Evolutionary conservation across 2,329 filamentous ascomycete species (phyloP).

Genomic region (Phoma herbarum): DNA sequence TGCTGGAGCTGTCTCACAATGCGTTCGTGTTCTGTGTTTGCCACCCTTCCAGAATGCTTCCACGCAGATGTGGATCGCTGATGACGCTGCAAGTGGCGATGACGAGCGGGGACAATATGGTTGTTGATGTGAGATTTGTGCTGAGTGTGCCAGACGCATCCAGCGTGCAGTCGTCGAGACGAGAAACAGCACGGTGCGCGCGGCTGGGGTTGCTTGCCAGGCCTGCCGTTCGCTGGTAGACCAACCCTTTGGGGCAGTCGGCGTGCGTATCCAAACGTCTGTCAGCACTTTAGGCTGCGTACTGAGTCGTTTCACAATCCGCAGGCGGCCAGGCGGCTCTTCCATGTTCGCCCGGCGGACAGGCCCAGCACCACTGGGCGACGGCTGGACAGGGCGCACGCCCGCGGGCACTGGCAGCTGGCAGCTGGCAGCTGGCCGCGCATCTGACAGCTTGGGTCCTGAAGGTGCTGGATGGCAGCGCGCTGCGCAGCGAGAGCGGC

Average conservation of each 20-base stretch:
- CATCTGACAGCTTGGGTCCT: not conserved
- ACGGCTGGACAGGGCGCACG: slow-evolving; percentile 4
- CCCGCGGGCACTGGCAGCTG: not conserved
- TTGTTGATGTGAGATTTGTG: slow-evolving; percentile 1
- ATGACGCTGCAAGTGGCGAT: slow-evolving; percentile 29
- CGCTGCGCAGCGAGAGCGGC: not conserved
- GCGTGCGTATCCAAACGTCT: slow-evolving; percentile 2
- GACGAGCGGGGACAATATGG: slow-evolving; percentile 1
- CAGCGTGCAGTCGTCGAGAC: not conserved
- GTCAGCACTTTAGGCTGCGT: slow-evolving; percentile 10
- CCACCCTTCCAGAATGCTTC: slow-evolving; percentile 20
- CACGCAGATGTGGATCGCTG: slow-evolving; percentile 19
- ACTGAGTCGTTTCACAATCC: slow-evolving; percentile 11
- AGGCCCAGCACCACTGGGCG: slow-evolving; percentile 1
- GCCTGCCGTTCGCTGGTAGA: not conserved
- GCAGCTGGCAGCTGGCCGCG: not conserved
- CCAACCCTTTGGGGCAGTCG: not conserved
- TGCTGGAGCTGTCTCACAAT: slow-evolving; percentile 15
- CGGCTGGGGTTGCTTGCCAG: not conserved
- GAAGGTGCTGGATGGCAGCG: not conserved
- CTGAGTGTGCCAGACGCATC: slow-evolving; percentile 6
- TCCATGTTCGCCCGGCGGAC: slow-evolving; percentile 1
- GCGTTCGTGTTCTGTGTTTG: slow-evolving; percentile 5
- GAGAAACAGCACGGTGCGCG: not conserved
- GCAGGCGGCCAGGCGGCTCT: slow-evolving; percentile 17